Evolutionary conservation across 2,329 filamentous ascomycete genomes (phyloP).

Genomic region (Rutstroemia sp.): DNA sequence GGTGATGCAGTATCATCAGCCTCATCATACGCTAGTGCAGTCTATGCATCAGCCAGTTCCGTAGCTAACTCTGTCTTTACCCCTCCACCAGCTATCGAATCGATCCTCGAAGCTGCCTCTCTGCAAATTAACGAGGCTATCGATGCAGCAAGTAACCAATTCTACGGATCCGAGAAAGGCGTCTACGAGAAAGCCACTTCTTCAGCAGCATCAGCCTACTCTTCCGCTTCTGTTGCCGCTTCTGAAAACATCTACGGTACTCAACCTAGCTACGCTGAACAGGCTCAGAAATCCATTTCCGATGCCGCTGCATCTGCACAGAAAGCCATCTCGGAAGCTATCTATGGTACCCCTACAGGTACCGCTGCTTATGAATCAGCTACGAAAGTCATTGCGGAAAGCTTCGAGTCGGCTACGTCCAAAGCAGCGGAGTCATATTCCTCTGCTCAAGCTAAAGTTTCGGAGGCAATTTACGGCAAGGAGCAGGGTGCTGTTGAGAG

Average conservation of each 20-base stretch:
- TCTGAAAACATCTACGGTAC: constrained; percentile 50
- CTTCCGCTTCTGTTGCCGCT: constrained; percentile 39
- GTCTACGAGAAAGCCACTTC: constrained; percentile 46
- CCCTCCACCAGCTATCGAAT: constrained; percentile 49
- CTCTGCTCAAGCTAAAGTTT: constrained; percentile 12
- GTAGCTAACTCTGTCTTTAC: constrained; percentile 45
- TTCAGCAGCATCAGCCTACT: constrained; percentile 45
- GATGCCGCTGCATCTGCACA: constrained; percentile 48
- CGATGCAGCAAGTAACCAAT: constrained; percentile 47
- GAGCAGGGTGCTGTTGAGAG: constrained; percentile 26
- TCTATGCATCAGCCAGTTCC: constrained; percentile 36
- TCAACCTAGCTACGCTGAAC: constrained; percentile 43
- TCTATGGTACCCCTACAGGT: constrained; percentile 47
- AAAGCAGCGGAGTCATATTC: constrained; percentile 12
- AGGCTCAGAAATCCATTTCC: constrained; percentile 44
- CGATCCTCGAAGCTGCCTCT: constrained; percentile 48
- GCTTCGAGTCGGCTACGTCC: constrained; percentile 16
- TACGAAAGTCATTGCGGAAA: constrained; percentile 16
- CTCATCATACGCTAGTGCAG: constrained; percentile 44
- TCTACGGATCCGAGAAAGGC: constrained; percentile 50
- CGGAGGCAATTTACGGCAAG: constrained; percentile 21
- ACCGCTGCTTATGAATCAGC: constrained; percentile 13
- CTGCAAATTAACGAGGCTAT: constrained; percentile 51
- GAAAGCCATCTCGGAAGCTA: constrained; percentile 45
- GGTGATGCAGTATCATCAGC: constrained; percentile 36